Conservation (phyloP, 129 eudicot genomes). For the Tagetes patula region DNA sequence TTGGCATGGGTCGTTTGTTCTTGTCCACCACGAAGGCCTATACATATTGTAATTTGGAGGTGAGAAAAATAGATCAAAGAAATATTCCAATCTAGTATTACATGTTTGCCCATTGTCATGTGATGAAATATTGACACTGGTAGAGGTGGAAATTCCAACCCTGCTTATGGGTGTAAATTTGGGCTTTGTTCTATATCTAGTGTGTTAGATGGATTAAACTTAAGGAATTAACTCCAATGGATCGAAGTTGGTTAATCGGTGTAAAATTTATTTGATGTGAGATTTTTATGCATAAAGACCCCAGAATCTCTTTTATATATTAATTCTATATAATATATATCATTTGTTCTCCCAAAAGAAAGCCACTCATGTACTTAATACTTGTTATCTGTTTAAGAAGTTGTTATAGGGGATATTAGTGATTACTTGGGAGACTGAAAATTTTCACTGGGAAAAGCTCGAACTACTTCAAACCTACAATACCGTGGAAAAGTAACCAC, state of each 20-base stretch:
- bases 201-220: not conserved
- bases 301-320: slow-evolving; percentile 2
- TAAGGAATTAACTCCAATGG: not conserved
- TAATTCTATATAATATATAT: not conserved
- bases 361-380: not conserved
- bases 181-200: not conserved
- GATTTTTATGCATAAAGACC: no score
- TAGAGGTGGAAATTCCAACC: not conserved
- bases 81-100: not conserved
- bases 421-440: not conserved
- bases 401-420: not conserved
- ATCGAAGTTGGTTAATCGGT: no score
- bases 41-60: not conserved
- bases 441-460: not conserved
- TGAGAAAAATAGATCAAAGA: not conserved
- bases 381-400: slow-evolving; percentile 7
- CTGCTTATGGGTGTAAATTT: not conserved
- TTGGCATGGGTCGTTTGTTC: slow-evolving; percentile 79
- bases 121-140: not conserved
- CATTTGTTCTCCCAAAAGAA: slow-evolving; percentile 9
- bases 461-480: not conserved
- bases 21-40: slow-evolving; percentile 82
- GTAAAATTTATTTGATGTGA: no score
- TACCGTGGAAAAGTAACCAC: slow-evolving; percentile 4
- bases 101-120: slow-evolving; percentile 5